Evolutionary conservation across 495 filamentous ascomycete species (phyloP), one percentile per base, ranked within the genome.

Genomic region (Astrothelium subdiscretum): DNA sequence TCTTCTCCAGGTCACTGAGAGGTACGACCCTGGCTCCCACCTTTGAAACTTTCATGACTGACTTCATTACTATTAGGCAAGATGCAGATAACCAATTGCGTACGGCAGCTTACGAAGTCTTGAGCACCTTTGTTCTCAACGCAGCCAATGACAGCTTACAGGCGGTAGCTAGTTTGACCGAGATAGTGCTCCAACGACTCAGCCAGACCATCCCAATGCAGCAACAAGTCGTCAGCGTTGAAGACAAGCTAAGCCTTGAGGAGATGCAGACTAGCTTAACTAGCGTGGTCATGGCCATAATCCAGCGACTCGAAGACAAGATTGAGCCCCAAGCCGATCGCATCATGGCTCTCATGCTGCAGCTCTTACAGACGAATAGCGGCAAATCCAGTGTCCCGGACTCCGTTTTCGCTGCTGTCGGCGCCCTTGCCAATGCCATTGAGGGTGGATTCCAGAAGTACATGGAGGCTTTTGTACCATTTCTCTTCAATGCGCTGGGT

Each of bases 251-350:
- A 54, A 92, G 87, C 1, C 79, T 98, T 35, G 92, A 97, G 72
- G 94, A 98, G 71, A 96, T 98, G 82, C 92, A 97, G 78, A 96
- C 91, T 6, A 96, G 92, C 74, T 81, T 98, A 67, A 86, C 83
- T 71, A 95, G 88, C 60, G 94, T 97, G 11, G 75, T 97, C 35
- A 83, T 96, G 75, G 86, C 91, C 44, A 95, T 97, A 67, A 86
- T 96, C 51, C 87, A 94, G 76, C 87, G 94, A 44, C 80, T 97
- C 32, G 94, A 97, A 75, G 85, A 84, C 68, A 91, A 98, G 70
- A 90, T 97, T 64, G 82, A 85, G 63, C 91, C 94, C 31, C 91
- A 92, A 72, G 88, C 89, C 31, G 89, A 97, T 74, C 86, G 87
- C 60, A 95, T 97, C 73, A 98, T 98, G 91, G 81, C 88, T 60